Base-by-base conservation (phyloP, 208 protist genomes). In the Crithidia fasciculata region DNA sequence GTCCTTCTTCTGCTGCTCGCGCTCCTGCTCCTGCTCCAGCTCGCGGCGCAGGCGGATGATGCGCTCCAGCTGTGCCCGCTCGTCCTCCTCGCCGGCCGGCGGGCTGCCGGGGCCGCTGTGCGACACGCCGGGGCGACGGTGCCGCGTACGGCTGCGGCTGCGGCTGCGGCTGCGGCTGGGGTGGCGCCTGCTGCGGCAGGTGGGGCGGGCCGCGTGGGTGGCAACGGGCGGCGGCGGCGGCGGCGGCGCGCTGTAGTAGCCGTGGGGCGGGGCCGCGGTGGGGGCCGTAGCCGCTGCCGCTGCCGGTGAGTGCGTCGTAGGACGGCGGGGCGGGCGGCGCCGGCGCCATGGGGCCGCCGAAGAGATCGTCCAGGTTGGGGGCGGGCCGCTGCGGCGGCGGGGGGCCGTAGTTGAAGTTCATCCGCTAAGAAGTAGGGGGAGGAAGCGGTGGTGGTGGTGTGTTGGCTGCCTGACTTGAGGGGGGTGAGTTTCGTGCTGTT, bases 41-140 rank as follows among this genome's bases (percentile, higher is more conserved):
- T 95, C 86, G 52, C 83, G 82, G 53, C 91, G 88, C 69, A 95
- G 81, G 13, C 88, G 86, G 69, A 92, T 89, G 59, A 95, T 95
- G 56, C 91, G 89, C 69, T 93, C 91, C 62, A 95, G 70, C 69
- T 95, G 91, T 60, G 69, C 81, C 10, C 74, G 58, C 74, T 95
- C 91, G 45, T 93, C 87, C 55, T 95, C 88, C 66, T 95, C 90
- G 40, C 61, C 40, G 5, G 65, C 77, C 13, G 28, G 6, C 13
- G 62, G 41, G 28, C 56, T 52, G 43, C 56, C 13, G 10, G 40
- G 57, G 18, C 28, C 7, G 52, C 44, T 16, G 37, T 63, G 28
- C 28, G 28, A 28, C 28, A 28, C 28, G 28, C 28, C 28, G 28
- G 28, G n/a, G 53, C 44, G 10, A 47, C 52, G 53, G 19, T 8